Evolutionary conservation across 1,139 yeast species (phyloP), one percentile per base, ranked within the genome.

Genomic region (Scheffersomyces stambukii): DNA sequence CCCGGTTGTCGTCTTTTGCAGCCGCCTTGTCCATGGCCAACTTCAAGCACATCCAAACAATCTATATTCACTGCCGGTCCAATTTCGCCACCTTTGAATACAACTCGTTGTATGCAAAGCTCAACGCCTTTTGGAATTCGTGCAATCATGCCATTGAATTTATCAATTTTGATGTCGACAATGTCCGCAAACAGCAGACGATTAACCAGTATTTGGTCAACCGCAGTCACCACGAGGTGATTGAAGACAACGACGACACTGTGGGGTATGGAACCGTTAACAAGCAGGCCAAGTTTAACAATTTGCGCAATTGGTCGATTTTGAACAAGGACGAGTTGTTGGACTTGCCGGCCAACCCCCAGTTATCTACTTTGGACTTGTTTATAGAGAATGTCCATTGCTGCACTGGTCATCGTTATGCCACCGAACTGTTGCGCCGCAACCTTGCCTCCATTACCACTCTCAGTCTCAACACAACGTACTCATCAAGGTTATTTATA

Each of bases 201-300:
- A 23, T 40, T 2, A 32, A 34, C 18, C 44, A 40, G 22, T 35
- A 28, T 21, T 28, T 40, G 13, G 12, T 23, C 8, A 29, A 31
- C n/a, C 30, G 29, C 8, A 30, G 28, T 17, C 28, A 21, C 16
- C 22, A 22, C 13, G 24, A 32, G 19, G 27, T 36, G 6, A 23
- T 37, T 5, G 40, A 37, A 23, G 43, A 39, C 19, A 39, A 39
- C 28, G 43, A 39, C 18, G 43, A 39, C 14, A 18, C 20, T 9
- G 14, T 16, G 11, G 27, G 11, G 7, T 14, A 4, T 8, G 13
- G 16, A 4, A 7, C 12, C n/a, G 24, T 21, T 11, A 13, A 22
- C 9, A 25, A 23, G 16, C 17, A 14, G 13, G 11, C 20, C 7
- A 33, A 34, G 12, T 25, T 37, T 8, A 21, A 18, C 15, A 39